Evolutionary conservation across 2,329 filamentous ascomycete genomes (phyloP), one percentile per base, ranked within the genome.

Genomic region (Dactylellina cionopaga): DNA sequence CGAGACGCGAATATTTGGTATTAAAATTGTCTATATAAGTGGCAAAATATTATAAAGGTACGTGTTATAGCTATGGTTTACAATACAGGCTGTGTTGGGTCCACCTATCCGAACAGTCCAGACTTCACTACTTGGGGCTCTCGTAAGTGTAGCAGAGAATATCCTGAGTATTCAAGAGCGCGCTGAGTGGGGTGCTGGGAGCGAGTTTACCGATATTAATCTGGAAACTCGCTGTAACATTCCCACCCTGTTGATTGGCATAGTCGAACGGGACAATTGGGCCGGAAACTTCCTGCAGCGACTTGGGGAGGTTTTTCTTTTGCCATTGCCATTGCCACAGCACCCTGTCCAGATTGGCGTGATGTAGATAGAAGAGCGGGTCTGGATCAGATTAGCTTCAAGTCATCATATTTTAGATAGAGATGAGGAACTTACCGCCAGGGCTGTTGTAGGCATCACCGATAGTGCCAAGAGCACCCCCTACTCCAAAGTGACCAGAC

Each of bases 401-500:
- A 35, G 7, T n/a, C n/a, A 5, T 44, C 19, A 29, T 51, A 52
- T 41, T 15, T 31, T 43, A 11, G 39, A 47, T 25, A 29, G 37
- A 17, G 41, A 37, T 41, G 33, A 33, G 6, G 22, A 17, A 51
- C 56, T 55, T 47, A 68, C 52, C 75, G 9, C 73, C 77, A 31
- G 78, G 78, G 25, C 75, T 77, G 39, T 79, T 78, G n/a, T 74
- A 70, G 15, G 77, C 75, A 74, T 79, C 75, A 6, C 77, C 78
- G 39, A 78, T 76, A 33, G 74, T 75, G 0, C 79, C 78, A 35
- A 79, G 59, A 10, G 74, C 76, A 37, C 78, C 78, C 2, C 78
- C 78, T 13, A 79, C 75, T 52, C 78, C 78, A 49, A 79, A 79
- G 54, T 79, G 79, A 0, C 77, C 78, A 55, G 75, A 76, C 3